These are phyloP conservation scores for Cladosporium cucumerinum DNA, from an alignment of 2,329 filamentous ascomycete genomes.

Conservation along the genomic window DNA sequence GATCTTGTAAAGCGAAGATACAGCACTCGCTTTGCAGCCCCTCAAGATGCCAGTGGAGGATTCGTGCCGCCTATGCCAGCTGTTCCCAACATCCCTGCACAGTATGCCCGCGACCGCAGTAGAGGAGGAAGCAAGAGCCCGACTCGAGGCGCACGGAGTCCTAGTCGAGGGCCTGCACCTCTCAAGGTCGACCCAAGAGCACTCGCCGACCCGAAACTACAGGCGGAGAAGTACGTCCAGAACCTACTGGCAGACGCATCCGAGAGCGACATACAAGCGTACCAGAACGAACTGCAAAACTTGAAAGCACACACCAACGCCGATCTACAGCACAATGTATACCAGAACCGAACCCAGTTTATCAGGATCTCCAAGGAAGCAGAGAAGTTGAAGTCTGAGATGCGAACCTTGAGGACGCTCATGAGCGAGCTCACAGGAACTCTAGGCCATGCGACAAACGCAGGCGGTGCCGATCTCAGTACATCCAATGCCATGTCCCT, in stretches of 20 bases:
- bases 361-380: constrained; percentile 99
- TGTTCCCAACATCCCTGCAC: constrained; percentile 55
- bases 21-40: constrained; percentile 78
- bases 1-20: constrained; percentile 94
- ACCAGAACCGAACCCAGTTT: constrained; percentile 95
- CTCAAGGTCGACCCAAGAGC: constrained; percentile 72
- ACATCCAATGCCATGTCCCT: constrained; percentile 33
- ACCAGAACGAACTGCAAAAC: constrained; percentile 70
- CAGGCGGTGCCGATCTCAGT: constrained; percentile 35
- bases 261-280: constrained; percentile 81
- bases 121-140: constrained; percentile 19
- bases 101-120: constrained; percentile 44
- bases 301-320: constrained; percentile 74
- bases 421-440: constrained; percentile 79
- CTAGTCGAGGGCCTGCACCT: constrained; percentile 39
- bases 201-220: constrained; percentile 73
- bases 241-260: constrained; percentile 75
- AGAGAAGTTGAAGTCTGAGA: constrained; percentile 93
- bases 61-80: constrained; percentile 58
- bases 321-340: constrained; percentile 91
- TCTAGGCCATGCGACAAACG: constrained; percentile 46
- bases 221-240: constrained; percentile 66
- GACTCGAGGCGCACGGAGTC: constrained; percentile 33
- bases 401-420: constrained; percentile 82
- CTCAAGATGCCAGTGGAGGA: constrained; percentile 58